These are phyloP conservation scores for Boletus sp. DNA, from an alignment of 768 basidiomycete genomes.

Conservation along the genomic window DNA sequence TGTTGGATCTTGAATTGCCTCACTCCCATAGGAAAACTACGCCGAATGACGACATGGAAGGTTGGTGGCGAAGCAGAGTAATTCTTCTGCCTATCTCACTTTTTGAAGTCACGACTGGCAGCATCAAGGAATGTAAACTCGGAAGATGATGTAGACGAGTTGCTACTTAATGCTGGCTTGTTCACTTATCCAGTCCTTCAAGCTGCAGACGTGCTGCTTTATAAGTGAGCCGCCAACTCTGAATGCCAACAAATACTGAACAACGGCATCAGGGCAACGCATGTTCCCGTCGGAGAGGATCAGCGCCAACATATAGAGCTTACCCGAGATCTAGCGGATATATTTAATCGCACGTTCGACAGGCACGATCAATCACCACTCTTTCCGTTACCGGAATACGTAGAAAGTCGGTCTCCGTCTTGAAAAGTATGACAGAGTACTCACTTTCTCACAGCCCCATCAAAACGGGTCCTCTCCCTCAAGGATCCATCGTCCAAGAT, in stretches of 20 bases:
- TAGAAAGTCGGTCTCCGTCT: conserved; percentile 60
- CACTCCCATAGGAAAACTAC: conserved; percentile 77
- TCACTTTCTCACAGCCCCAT: conserved; percentile 52
- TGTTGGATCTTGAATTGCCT: conserved; percentile 89
- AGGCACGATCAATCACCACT: conserved; percentile 39
- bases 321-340: conserved; percentile 75
- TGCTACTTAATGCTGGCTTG: conserved; percentile 77
- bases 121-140: conserved; percentile 69
- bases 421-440: background rate
- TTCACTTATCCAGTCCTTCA: conserved; percentile 93
- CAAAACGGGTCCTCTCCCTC: conserved; percentile 82
- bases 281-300: conserved; percentile 96
- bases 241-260: background rate
- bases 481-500: conserved; percentile 86
- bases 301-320: conserved; percentile 94
- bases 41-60: conserved; percentile 98
- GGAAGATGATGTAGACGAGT: conserved; percentile 79
- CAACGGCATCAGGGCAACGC: conserved; percentile 61
- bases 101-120: conserved; percentile 66
- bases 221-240: conserved; percentile 51
- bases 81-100: background rate
- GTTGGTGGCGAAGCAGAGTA: conserved; percentile 36
- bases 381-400: conserved; percentile 71
- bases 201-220: conserved; percentile 87
- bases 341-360: conserved; percentile 73